Base-by-base conservation (phyloP, 2,329 filamentous ascomycete genomes). In the Gnomoniopsis sp. region DNA sequence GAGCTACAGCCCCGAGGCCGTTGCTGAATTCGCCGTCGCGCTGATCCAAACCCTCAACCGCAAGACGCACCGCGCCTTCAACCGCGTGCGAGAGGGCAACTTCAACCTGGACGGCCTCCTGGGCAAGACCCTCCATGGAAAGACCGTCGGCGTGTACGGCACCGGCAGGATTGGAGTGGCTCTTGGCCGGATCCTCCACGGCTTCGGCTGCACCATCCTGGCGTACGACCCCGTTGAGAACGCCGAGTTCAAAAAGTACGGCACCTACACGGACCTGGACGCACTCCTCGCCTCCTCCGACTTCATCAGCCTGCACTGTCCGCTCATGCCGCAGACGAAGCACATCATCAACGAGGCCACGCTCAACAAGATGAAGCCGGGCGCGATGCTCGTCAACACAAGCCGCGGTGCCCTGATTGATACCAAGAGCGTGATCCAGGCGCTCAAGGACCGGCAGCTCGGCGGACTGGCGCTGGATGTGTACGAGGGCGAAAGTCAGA, bases 1-100 rank as follows among this genome's bases (percentile, higher is more conserved):
- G 1, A 81, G 84, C 3, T 89, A 89, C 73, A 86, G 85, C 8
- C 87, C 87, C 59, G 84, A 89, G 70, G 84, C 86, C 2, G 87
- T 89, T 2, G 86, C 86, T 63, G 87, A 89, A 75, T 89, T 88
- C 66, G 81, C 85, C 44, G 79, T 89, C n/a, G 84, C 85, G 1
- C 75, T 89, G 60, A 76, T 88, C 55, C 85, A 88, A 74, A 87
- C 86, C 1, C 76, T 89, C 47, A 87, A 88, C 69, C 83, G 87
- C 47, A 83, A 86, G 67, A 88, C 84, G 15, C 87, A 89, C 69
- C 82, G 84, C 22, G 84, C 86, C 3, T 88, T 87, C 71, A 87
- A 86, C 69, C 83, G 87, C 26, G 86, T 88, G 21, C 82, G 86
- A 47, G 85, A 89, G 70, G 85, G 83, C 52, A 89, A 89, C 69